A percentile compares a stretch with the other conserved stretches of the same genome.
Evolutionary conservation across 2,329 filamentous ascomycete species (phyloP).

Genomic region (Drechslera avenae): DNA sequence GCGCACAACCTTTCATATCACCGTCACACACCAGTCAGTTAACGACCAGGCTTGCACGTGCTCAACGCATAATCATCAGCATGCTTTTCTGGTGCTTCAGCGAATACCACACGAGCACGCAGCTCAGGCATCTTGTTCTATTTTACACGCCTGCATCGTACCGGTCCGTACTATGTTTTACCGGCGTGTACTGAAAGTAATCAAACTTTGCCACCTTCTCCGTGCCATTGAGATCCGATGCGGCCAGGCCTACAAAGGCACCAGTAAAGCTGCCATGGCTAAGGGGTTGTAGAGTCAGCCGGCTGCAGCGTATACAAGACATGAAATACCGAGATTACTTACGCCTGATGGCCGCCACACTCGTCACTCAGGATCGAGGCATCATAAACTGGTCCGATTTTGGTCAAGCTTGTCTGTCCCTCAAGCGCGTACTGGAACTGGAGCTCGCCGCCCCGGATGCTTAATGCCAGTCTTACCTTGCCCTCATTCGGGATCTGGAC

Average conservation of each 20-base stretch:
- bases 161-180: conserved; percentile 37
- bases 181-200: conserved; percentile 41
- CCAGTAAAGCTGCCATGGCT: conserved; percentile 67
- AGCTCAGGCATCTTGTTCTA: too few species aligned
- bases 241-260: conserved; percentile 50
- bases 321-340: background rate
- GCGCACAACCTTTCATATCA: background rate
- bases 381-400: conserved; percentile 62
- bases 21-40: too few species aligned
- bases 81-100: background rate
- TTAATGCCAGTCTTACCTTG: conserved; percentile 59
- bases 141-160: conserved; percentile 28
- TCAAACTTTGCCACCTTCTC: conserved; percentile 38
- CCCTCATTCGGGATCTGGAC: conserved; percentile 60
- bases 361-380: conserved; percentile 66
- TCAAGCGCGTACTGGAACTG: conserved; percentile 64
- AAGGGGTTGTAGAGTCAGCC: background rate
- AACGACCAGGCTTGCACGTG: too few species aligned
- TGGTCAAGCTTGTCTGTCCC: conserved; percentile 50
- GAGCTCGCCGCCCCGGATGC: conserved; percentile 57
- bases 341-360: conserved; percentile 63
- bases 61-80: background rate
- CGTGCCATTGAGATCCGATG: conserved; percentile 41
- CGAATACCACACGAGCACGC: too few species aligned
- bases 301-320: background rate